Evolutionary conservation across 306 rosid species (phyloP), one percentile per base, ranked within the genome.

Genomic region (Vachellia pachyceras): DNA sequence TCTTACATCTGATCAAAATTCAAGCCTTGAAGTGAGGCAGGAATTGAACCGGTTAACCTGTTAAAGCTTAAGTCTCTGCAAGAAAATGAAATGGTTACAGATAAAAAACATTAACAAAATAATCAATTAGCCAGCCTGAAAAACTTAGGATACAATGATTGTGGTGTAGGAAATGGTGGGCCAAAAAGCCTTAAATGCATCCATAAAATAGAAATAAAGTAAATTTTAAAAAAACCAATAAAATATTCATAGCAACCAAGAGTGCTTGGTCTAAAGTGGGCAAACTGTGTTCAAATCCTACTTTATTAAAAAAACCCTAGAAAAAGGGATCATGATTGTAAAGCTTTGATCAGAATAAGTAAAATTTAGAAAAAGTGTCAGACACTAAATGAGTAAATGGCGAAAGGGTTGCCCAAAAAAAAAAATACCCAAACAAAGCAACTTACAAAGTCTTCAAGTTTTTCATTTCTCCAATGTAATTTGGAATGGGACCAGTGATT

Each of bases 41-140:
- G 99, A 82, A 95, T 82, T 78, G 78, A 13, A 79, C 94, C 97
- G 0, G 85, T 90, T 80, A 95, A 81, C 72, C 25, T 85, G 72
- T 95, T 95, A 80, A 87, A 95, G 89, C 99, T 95, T 77, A 95
- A 72, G 83, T 95, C 97, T 76, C 97, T 91, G 79, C 6, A 86
- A 72, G 55, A 79, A 46, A 60, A 77, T 39, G 2, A 22, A 57
- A 6, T 75, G 13, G 45, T 50, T 60, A 64, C 33, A 65, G 72
- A 57, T 18, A 25, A 10, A 78, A 66, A 61, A 7, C 40, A 61
- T 0, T 50, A 54, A 75, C 72, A 20, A 63, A 42, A 12, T 46
- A 29, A 61, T 68, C 37, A 58, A 73, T 29, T 29, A 29, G 33
- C 33, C 33, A 29, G 33, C 33, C 33, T 29, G 33, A 29, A 29